Conservation (phyloP, 495 filamentous ascomycete species). For the Tuber indicum region DNA sequence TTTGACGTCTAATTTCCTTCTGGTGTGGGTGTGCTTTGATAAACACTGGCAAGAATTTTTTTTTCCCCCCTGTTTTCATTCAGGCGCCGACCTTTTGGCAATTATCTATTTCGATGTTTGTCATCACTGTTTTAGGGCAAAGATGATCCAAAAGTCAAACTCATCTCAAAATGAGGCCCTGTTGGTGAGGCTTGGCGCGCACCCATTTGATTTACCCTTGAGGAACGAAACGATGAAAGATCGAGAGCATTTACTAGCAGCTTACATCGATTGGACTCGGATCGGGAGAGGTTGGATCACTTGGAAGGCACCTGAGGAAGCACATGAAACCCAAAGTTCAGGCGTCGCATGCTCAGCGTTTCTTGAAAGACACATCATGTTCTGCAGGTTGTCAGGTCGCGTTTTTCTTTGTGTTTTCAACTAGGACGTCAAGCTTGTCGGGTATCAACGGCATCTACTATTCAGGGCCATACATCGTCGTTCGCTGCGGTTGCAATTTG, state of each 20-base stretch:
- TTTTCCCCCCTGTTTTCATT: constrained; percentile 13
- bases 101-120: constrained; percentile 15
- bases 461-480: constrained; percentile 11
- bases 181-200: constrained; percentile 30
- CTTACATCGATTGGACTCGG: constrained; percentile 41
- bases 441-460: neutral
- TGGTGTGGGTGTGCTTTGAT: constrained; percentile 28
- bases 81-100: constrained; percentile 25
- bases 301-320: constrained; percentile 27
- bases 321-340: constrained; percentile 30
- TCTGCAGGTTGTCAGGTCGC: neutral
- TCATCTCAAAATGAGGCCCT: constrained; percentile 35
- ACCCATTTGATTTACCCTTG: constrained; percentile 38
- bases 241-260: constrained; percentile 37
- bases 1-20: constrained; percentile 22
- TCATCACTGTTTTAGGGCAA: constrained; percentile 26
- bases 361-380: constrained; percentile 5
- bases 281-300: constrained; percentile 42
- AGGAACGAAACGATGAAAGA: constrained; percentile 42
- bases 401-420: constrained; percentile 4
- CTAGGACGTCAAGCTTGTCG: neutral
- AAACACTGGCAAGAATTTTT: constrained; percentile 16
- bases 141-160: constrained; percentile 29
- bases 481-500: constrained; percentile 26
- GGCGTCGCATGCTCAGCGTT: constrained; percentile 19